Percentiles rank a stretch among this genome's conserved stretches.
phyloP scores from a whole-genome alignment of 2,329 filamentous ascomycete genomes.

The Penicillium sp. region DNA sequence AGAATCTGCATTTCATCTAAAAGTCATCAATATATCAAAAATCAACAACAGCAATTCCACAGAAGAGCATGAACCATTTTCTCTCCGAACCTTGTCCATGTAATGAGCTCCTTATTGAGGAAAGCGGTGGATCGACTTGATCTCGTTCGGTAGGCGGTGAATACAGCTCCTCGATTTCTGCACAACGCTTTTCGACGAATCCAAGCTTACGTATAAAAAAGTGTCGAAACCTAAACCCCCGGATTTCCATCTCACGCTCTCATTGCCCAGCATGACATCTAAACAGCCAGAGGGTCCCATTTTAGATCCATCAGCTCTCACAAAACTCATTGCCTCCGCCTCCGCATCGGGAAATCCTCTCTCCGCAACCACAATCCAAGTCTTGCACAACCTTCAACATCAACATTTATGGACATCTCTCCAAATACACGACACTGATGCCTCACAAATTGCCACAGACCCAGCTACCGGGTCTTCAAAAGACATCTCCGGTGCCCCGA shows the following conservation, averaged over 20 bases:
- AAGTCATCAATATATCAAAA: neutral
- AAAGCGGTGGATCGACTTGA: conserved; percentile 10
- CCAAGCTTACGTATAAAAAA: neutral
- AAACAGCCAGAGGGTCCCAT: conserved; percentile 5
- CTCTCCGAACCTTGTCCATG: neutral
- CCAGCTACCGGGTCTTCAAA: neutral
- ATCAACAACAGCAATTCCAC: neutral
- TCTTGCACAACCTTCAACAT: conserved; percentile 64
- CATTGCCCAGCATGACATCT: conserved; percentile 14
- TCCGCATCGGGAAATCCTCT: conserved; percentile 25
- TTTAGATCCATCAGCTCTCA: conserved; percentile 41
- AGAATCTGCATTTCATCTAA: neutral
- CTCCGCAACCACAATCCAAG: conserved; percentile 55
- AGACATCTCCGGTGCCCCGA: conserved; percentile 35
- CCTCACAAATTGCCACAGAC: neutral
- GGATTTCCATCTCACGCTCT: neutral
- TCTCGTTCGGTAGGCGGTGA: conserved; percentile 11
- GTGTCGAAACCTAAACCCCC: neutral
- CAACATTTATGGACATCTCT: conserved; percentile 63
- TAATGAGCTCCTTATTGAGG: neutral
- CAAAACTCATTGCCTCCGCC: conserved; percentile 38
- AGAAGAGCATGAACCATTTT: neutral
- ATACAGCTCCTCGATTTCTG: conserved; percentile 2
- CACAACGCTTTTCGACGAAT: neutral
- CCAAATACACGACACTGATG: conserved; percentile 44